Evolutionary conservation across 192 early-diverging fungal species (phyloP).

Genomic region (Mycoemilia scoparia): DNA sequence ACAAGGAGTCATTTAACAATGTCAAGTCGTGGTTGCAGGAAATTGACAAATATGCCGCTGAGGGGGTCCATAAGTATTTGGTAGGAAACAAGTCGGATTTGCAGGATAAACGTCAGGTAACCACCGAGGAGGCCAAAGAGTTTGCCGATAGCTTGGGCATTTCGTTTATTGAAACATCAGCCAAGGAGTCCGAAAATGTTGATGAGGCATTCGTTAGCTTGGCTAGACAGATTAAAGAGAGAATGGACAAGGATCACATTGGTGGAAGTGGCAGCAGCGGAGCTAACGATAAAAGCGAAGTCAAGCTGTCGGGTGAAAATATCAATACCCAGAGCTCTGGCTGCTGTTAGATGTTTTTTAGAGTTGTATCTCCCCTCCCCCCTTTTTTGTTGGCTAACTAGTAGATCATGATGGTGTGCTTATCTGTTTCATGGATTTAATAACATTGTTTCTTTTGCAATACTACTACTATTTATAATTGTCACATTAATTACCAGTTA

Average conservation of each 20-base stretch:
- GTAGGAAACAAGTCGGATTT: conserved; percentile 99
- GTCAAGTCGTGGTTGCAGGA: conserved; percentile 98
- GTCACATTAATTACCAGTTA: no score
- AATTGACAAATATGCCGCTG: conserved; percentile 92
- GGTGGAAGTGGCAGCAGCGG: no score
- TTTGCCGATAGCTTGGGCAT: conserved; percentile 77
- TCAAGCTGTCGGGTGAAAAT: conserved; percentile 3
- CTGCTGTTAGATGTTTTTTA: conserved; percentile 1
- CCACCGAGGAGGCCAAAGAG: conserved; percentile 54
- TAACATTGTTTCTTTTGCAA: no score
- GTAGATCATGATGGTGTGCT: no score
- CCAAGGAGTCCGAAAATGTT: conserved; percentile 94
- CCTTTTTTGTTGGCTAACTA: no score
- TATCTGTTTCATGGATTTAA: no score
- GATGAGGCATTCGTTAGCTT: conserved; percentile 99
- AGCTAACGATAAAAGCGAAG: conserved; percentile 4
- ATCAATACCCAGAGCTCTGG: conserved; percentile 1
- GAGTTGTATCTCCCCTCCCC: no score
- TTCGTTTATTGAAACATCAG: conserved; percentile 92
- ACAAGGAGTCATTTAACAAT: conserved; percentile 84
- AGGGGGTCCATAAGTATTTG: conserved; percentile 93
- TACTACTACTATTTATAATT: no score
- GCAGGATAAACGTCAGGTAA: conserved; percentile 80
- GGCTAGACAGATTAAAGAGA: conserved; percentile 99
- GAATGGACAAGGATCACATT: conserved; percentile 20